Conservation (phyloP, 2,329 filamentous ascomycete genomes). For the Colletotrichum tofieldiae region DNA sequence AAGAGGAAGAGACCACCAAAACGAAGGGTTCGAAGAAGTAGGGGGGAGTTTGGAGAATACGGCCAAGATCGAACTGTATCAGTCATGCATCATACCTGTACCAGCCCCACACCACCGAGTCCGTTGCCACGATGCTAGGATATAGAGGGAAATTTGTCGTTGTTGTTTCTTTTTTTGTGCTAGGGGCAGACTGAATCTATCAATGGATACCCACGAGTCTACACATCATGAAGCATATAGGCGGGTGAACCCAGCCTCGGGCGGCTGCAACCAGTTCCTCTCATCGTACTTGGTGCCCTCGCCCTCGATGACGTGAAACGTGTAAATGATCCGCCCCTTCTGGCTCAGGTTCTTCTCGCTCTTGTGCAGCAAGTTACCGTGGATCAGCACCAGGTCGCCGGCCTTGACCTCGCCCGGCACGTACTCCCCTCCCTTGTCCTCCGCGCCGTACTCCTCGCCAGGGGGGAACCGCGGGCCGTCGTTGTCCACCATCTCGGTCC, state of each 20-base stretch:
- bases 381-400: conserved; percentile 91
- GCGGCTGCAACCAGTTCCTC: conserved; percentile 94
- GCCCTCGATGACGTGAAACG: conserved; percentile 96
- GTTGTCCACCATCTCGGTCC: conserved; percentile 83
- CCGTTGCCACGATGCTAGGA: conserved; percentile 8
- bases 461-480: conserved; percentile 75
- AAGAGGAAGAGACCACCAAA: conserved; percentile 46
- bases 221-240: conserved; percentile 60
- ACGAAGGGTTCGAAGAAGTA: conserved; percentile 20
- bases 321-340: conserved; percentile 95
- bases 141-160: conserved; percentile 30
- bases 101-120: background rate
- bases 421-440: conserved; percentile 69
- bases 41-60: too few relatives aligned
- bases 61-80: background rate
- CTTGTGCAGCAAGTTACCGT: conserved; percentile 96
- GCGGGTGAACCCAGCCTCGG: conserved; percentile 83
- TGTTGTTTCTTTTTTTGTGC: background rate
- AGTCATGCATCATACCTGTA: conserved; percentile 10
- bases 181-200: conserved; percentile 34
- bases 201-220: conserved; percentile 39
- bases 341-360: conserved; percentile 91
- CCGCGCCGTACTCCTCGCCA: conserved; percentile 62
- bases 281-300: conserved; percentile 82
- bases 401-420: conserved; percentile 90